Evolutionary conservation across 2,329 filamentous ascomycete species (phyloP), one percentile per base, ranked within the genome.

Genomic region (Paraphoma chrysanthemicola): DNA sequence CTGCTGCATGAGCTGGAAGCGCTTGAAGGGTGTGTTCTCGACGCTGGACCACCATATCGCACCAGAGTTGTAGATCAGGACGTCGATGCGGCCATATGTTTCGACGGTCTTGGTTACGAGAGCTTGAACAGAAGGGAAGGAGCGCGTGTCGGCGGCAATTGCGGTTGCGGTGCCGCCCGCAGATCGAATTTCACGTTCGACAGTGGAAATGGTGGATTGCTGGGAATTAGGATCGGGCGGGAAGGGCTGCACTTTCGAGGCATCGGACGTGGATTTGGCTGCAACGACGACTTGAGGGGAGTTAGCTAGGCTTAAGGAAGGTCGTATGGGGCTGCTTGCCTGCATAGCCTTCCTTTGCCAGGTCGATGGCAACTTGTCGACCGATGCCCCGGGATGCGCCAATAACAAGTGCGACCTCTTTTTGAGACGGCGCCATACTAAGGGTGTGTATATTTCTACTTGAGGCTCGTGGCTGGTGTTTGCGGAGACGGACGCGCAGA

Each of bases 41-140:
- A 96, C 86, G 1, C 89, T 84, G 0, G 89, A 85, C 91, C 91
- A 94, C 88, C 89, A 95, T 63, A 96, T 93, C 2, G 92, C 92
- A 41, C 92, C 92, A 0, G 89, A 88, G 73, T 95, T 96, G 80
- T 96, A 96, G 47, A 95, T 76, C 2, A 96, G 77, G 0, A 90
- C 88, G 71, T 95, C 91, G 3, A 96, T 79, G 18, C 84, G 84
- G 43, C 83, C 82, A 66, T 90, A 89, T 4, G 75, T 80, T 67
- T 78, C 61, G 5, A 90, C 77, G 0, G 88, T 88, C 53, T 82
- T 28, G 11, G 83, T 72, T 2, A 93, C 78, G 41, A 94, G 81
- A 7, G 72, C 66, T 48, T 88, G 76, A 29, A 93, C 81, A 73
- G 86, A 88, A 7, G 81, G 77, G n/a, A 81, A 81, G 64, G 86